Percentiles rank a stretch among this genome's conserved stretches.
phyloP scores from a whole-genome alignment of 352 stramenopile species.

The Pythium biforme region DNA sequence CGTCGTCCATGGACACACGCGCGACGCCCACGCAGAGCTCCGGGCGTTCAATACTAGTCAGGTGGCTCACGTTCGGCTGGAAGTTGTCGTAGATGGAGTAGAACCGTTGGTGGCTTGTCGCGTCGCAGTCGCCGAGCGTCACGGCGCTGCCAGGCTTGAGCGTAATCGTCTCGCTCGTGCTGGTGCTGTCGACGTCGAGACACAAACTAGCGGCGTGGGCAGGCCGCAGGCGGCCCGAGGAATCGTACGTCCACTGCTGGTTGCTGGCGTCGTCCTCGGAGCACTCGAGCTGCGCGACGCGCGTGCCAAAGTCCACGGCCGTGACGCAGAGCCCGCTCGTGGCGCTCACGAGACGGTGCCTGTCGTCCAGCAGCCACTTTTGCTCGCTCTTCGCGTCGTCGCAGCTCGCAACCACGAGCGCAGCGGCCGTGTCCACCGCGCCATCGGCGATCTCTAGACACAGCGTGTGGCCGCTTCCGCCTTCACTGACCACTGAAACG shows the following conservation, averaged over 20 bases:
- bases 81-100: conserved; percentile 18
- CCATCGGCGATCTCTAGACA: conserved; percentile 11
- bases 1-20: background rate
- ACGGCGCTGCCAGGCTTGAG: background rate
- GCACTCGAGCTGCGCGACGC: conserved; percentile 15
- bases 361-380: conserved; percentile 4
- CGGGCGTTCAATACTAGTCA: conserved; percentile 13
- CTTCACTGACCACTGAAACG: conserved; percentile 2
- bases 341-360: conserved; percentile 9
- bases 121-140: background rate
- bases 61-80: conserved; percentile 17
- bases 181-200: conserved; percentile 3
- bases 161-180: too few relatives aligned
- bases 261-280: conserved; percentile 14
- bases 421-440: background rate
- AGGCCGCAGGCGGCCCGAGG: conserved; percentile 13
- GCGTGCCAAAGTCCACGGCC: background rate
- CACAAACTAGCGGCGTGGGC: conserved; percentile 10
- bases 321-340: conserved; percentile 5
- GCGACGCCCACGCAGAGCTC: conserved; percentile 3
- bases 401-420: conserved; percentile 1
- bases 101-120: conserved; percentile 4
- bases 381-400: background rate
- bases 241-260: conserved; percentile 21
- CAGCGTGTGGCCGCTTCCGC: background rate